Evolutionary conservation across 2,329 filamentous ascomycete genomes (phyloP), one percentile per base, ranked within the genome.

Genomic region (Calonectria crousiana): DNA sequence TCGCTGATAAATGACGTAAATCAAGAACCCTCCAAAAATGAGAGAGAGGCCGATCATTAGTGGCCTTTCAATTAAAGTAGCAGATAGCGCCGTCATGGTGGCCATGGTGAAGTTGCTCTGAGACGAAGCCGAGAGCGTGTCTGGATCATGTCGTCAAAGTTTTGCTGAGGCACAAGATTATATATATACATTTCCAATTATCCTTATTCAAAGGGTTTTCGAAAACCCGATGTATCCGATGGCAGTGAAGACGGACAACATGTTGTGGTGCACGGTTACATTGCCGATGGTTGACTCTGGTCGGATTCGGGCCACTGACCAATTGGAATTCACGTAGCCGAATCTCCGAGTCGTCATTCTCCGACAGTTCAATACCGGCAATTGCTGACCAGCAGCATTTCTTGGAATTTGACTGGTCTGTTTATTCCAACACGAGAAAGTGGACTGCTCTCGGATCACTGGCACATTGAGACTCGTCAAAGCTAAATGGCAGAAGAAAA

Each of bases 1-100:
- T n/a, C 74, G 56, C 14, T 74, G 71, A 4, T 75, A 69, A 20
- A 75, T 70, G 16, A 71, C 36, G 41, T 75, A 75, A 51, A 26
- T 26, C 23, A 44, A 30, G 8, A 72, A 16, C 11, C 58, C 32
- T 60, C 51, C 69, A 23, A 72, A 23, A 36, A 51, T 30, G 3
- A 56, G 10, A n/a, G 11, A 23, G 4, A 71, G 34, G 2, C 32
- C 14, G 23, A 51, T 10, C 14, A 52, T 52, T 20, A 41, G 26
- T 23, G 52, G 32, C 13, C 16, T 23, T 18, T 38, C 41, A 6
- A 52, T n/a, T 23, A 41, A 6, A 1, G 23, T 34, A 18, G n/a
- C 20, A 11, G 49, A 23, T 1, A 69, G 18, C 28, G 67, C 47
- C 10, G 67, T 30, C 56, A 69, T 69, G 9, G 32, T 41, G 6